Base-by-base conservation (phyloP, 2,329 filamentous ascomycete genomes). In the Hyphodiscus sp. region DNA sequence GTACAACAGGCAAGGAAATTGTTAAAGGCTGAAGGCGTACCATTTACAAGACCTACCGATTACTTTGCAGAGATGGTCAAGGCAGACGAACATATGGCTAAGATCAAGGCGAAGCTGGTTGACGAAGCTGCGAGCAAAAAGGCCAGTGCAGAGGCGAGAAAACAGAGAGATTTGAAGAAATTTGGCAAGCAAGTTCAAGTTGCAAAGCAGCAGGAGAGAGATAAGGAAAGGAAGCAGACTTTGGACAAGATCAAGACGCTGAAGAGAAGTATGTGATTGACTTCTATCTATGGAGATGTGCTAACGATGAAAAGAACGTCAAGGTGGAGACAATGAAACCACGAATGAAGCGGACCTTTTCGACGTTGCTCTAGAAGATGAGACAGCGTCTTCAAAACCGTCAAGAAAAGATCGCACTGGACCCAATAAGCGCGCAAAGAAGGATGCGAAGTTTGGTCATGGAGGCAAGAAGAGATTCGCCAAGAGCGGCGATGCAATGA, bases 51-150 rank as follows among this genome's bases (percentile, higher is more conserved):
- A 10, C 94, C 94, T 2, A 85, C 82, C 52, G 94, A 99, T 74
- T 99, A 95, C 75, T 99, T 99, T 65, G 94, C 94, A 45, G 94
- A 99, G 78, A 99, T 97, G 91, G 86, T 96, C 66, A 97, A 97
- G 82, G 89, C 86, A 66, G 94, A 99, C 69, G 92, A 95, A 65
- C 94, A 96, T 72, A 99, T 99, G 94, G 89, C 89, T 69, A 91
- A 89, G 78, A 89, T 99, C 69, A 95, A 95, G 78, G 83, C 86
- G 67, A 95, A 95, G 79, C 76, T 97, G 65, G 80, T 96, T 58
- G 91, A 97, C 66, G 90, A 95, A 67, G 94, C 92, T 0, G 89
- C 92, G 11, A 79, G 83, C 57, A 96, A 96, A 79, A 96, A 96
- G 77, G 92, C 94, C 0, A 82, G 90, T 26, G 85, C 88, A 20